phyloP scores from a whole-genome alignment of 2,329 filamentous ascomycete genomes.

The Ascochyta viciae-villosae region DNA sequence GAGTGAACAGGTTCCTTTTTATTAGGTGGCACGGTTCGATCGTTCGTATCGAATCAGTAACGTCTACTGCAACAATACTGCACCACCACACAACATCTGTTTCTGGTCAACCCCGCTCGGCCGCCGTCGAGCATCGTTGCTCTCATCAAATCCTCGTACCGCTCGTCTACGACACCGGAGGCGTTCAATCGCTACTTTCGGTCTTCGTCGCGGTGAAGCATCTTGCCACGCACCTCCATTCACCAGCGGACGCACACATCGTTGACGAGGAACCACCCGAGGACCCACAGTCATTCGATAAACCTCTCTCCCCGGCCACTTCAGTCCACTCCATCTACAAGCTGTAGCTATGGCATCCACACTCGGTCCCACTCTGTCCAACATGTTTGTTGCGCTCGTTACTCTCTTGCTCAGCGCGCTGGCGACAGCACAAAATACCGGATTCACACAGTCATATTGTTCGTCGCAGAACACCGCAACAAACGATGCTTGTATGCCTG shows the following conservation, averaged over 20 bases:
- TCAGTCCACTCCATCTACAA: neutral
- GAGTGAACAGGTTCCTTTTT: slow-evolving; percentile 19
- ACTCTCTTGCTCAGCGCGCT: slow-evolving; percentile 22
- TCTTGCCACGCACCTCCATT: slow-evolving; percentile 15
- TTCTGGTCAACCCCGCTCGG: slow-evolving; percentile 10
- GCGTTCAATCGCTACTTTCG: slow-evolving; percentile 35
- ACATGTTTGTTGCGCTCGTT: slow-evolving; percentile 28
- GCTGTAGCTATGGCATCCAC: slow-evolving; percentile 23
- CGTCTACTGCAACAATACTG: slow-evolving; percentile 2
- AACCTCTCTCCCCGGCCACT: neutral
- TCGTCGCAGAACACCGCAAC: slow-evolving; percentile 54
- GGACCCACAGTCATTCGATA: slow-evolving; percentile 6
- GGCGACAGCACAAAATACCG: slow-evolving; percentile 21
- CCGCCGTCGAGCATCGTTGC: slow-evolving; percentile 5
- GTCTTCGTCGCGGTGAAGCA: slow-evolving; percentile 16
- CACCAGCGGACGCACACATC: slow-evolving; percentile 9
- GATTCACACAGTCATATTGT: slow-evolving; percentile 49
- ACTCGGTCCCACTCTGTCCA: slow-evolving; percentile 16
- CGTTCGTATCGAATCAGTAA: slow-evolving; percentile 1
- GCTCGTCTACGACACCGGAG: slow-evolving; percentile 21
- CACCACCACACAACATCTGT: slow-evolving; percentile 22
- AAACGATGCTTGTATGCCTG: slow-evolving; percentile 44
- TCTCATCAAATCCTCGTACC: slow-evolving; percentile 6
- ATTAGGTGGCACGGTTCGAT: neutral
- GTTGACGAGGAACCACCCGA: neutral